Evolutionary conservation across 1,284 basidiomycete species (phyloP), one percentile per base, ranked within the genome.

Genomic region (Lentinula novae-zelandiae): DNA sequence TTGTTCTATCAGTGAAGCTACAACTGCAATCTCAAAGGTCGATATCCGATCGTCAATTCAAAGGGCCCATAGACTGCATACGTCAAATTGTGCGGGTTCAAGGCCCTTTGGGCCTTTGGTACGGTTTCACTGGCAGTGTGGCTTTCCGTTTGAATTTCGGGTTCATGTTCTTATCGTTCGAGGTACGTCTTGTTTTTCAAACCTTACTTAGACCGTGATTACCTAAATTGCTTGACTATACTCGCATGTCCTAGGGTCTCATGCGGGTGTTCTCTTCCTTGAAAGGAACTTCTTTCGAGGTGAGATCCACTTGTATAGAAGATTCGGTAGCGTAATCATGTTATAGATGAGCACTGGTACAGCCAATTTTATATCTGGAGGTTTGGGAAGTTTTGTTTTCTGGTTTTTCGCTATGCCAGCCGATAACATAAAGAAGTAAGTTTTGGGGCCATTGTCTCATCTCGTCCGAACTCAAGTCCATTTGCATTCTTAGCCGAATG

Each of bases 361-460:
- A 9, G 82, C 87, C 5, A 90, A 87, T 64, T 90, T 92, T 70
- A 70, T 90, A 15, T 82, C 88, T 2, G 90, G 90, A 22, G 88
- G 88, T 5, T 73, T 88, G 38, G 82, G 54, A 15, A 15, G 85
- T 8, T 84, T 87, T 66, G 77, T 75, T 10, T 89, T 81, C 71
- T 89, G 86, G 86, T 74, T 81, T 17, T 83, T 86, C 74, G 88
- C 83, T 17, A 90, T 91, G 53, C 88, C 90, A 0, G 83, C 86
- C 33, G 91, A 93, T 71, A 89, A 89, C 67, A 76, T 91, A 63
- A 93, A 93, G 73, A 90, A 89, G 88, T 89, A 34, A 50, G 40
- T 36, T 40, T 15, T 58, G 17, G 44, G 44, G 42, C 7, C 13
- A 42, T 20, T n/a, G 44, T 40, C 17, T 20, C 15, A 12, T 17